Evolutionary conservation across 495 filamentous ascomycete species (phyloP).

Genomic region (Aspergillus incahuasiensis): DNA sequence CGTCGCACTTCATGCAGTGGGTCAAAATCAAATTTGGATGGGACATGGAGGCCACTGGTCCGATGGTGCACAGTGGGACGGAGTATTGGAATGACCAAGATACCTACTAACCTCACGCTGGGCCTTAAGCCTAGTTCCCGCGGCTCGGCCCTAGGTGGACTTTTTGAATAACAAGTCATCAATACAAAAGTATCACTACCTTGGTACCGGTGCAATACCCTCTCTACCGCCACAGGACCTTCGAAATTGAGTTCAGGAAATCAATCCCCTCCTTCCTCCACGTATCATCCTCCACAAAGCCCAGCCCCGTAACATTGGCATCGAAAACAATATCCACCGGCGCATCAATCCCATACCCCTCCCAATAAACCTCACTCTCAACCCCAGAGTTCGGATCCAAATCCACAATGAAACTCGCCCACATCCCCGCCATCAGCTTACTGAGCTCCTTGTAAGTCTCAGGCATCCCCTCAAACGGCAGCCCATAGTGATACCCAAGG

Average conservation of each 20-base stretch:
- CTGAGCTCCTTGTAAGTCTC: conserved; percentile 43
- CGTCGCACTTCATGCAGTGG: conserved; percentile 61
- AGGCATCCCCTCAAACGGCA: conserved; percentile 44
- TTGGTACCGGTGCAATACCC: background rate
- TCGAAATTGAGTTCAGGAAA: background rate
- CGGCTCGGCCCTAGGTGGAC: too few relatives aligned
- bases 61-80: conserved; percentile 60
- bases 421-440: conserved; percentile 43
- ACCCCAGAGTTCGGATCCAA: conserved; percentile 43
- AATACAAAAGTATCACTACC: background rate
- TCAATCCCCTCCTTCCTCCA: conserved; percentile 1
- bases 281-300: background rate
- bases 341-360: background rate
- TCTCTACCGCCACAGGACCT: background rate
- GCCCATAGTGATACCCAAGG: conserved; percentile 44
- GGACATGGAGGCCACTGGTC: conserved; percentile 54
- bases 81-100: conserved; percentile 57
- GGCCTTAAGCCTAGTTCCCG: too few relatives aligned
- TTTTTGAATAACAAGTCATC: background rate
- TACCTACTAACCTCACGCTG: conserved; percentile 29
- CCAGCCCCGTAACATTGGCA: background rate
- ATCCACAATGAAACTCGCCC: conserved; percentile 46
- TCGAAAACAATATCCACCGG: background rate
- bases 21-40: conserved; percentile 51
- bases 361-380: conserved; percentile 20